Evolutionary conservation across 225 moss, liverwort and hornwort genomes (phyloP).

Genomic region (Marchantia polymorpha): DNA sequence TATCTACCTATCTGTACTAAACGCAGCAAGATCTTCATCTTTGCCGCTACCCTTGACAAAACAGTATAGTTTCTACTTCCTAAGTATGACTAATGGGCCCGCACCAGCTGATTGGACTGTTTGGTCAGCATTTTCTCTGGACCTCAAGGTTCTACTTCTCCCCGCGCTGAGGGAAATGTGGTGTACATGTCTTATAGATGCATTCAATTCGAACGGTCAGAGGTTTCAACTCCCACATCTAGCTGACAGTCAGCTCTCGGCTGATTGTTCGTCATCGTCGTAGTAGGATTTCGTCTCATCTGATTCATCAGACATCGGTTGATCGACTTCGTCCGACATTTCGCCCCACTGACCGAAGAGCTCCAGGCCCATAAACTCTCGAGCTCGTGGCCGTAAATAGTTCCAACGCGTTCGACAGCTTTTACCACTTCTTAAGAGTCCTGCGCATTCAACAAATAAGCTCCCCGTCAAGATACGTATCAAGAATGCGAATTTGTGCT

Average conservation of each 20-base stretch:
- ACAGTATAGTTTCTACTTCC: constrained; percentile 14
- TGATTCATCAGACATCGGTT: constrained; percentile 19
- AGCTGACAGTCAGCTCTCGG: constrained; percentile 19
- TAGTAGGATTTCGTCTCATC: constrained; percentile 25
- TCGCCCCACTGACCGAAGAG: constrained; percentile 30
- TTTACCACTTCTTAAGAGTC: constrained; percentile 26
- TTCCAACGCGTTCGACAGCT: constrained; percentile 30
- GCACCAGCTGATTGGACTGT: constrained; percentile 5
- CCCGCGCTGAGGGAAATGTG: constrained; percentile 13
- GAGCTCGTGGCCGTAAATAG: constrained; percentile 23
- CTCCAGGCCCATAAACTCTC: constrained; percentile 30
- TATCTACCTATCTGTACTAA: constrained; percentile 14
- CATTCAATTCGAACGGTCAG: constrained; percentile 4
- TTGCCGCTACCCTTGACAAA: constrained; percentile 14
- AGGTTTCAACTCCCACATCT: constrained; percentile 8
- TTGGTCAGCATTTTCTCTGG: constrained; percentile 3
- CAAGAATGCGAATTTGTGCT: background rate
- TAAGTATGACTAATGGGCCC: constrained; percentile 24
- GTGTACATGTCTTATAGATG: background rate
- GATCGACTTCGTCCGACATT: constrained; percentile 30
- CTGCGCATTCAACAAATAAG: constrained; percentile 6
- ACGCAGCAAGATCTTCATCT: constrained; percentile 2
- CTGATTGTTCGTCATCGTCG: constrained; percentile 25
- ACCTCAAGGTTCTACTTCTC: constrained; percentile 14
- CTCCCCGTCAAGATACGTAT: background rate